These are phyloP conservation scores for Pharnaceum exiguum DNA, from an alignment of 148 eudicot species.

Conservation along the genomic window DNA sequence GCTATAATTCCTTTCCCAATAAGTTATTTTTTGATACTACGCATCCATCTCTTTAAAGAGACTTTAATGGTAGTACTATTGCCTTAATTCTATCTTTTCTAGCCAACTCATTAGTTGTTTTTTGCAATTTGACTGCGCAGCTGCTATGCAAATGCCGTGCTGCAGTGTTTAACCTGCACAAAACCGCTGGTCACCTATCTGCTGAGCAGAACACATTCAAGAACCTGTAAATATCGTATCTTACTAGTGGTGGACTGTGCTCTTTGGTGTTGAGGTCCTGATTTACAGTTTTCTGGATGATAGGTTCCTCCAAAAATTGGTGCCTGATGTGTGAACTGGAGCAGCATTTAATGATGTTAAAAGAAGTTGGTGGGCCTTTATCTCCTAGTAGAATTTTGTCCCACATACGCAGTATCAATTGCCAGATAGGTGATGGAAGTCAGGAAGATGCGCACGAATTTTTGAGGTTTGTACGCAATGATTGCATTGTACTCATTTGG, in stretches of 20 bases:
- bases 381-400: conserved; percentile 72
- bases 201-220: conserved; percentile 77
- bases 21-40: no score
- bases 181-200: conserved; percentile 78
- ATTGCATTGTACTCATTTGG: conserved; percentile 1
- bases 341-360: conserved; percentile 66
- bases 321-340: conserved; percentile 96
- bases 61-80: not conserved
- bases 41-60: not conserved
- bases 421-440: conserved; percentile 88
- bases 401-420: conserved; percentile 64
- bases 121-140: conserved; percentile 46
- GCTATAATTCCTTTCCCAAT: no score
- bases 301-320: conserved; percentile 75
- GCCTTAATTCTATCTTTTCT: not conserved
- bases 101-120: conserved; percentile 6
- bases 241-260: conserved; percentile 4
- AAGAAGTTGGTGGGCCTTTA: conserved; percentile 69
- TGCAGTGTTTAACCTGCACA: conserved; percentile 92
- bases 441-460: conserved; percentile 99
- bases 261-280: conserved; percentile 8
- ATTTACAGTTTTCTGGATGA: conserved; percentile 14
- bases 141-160: conserved; percentile 94
- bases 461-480: conserved; percentile 52
- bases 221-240: conserved; percentile 52